Conservation (phyloP, 805 yeast species). For the Candida chauliodis region DNA sequence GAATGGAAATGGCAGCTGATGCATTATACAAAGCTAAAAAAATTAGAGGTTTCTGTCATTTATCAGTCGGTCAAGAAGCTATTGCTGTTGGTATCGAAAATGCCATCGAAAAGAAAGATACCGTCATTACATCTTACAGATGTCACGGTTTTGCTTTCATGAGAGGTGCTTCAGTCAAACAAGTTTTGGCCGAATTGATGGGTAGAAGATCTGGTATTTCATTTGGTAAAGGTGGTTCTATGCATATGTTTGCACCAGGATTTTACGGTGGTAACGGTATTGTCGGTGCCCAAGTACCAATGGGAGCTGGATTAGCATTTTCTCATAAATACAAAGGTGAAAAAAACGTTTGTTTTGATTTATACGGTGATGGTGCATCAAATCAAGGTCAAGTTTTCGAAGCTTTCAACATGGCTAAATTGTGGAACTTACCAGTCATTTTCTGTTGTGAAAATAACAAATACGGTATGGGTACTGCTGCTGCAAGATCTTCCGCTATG, state of each 20-base stretch:
- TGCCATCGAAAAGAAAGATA: slow-evolving; percentile 81
- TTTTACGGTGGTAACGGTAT: slow-evolving; percentile 99
- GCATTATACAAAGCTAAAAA: slow-evolving; percentile 97
- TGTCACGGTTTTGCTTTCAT: slow-evolving; percentile 98
- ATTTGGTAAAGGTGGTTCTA: slow-evolving; percentile 98
- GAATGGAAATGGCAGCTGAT: slow-evolving; percentile 99
- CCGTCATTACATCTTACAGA: slow-evolving; percentile 94
- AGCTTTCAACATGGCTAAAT: slow-evolving; percentile 97
- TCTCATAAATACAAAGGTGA: slow-evolving; percentile 93
- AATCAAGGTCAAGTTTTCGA: slow-evolving; percentile 99
- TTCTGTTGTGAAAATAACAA: slow-evolving; percentile 98
- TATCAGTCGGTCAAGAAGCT: slow-evolving; percentile 98
- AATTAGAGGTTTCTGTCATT: slow-evolving; percentile 98
- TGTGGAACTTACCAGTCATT: slow-evolving; percentile 93
- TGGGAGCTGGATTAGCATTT: slow-evolving; percentile 97
- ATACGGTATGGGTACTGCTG: slow-evolving; percentile 99
- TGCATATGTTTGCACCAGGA: slow-evolving; percentile 96
- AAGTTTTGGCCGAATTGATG: slow-evolving; percentile 92
- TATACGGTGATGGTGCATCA: slow-evolving; percentile 99
- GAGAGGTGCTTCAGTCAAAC: slow-evolving; percentile 92
- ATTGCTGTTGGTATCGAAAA: slow-evolving; percentile 97
- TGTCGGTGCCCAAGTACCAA: slow-evolving; percentile 98
- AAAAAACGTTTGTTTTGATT: slow-evolving; percentile 72
- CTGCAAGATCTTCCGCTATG: slow-evolving; percentile 93
- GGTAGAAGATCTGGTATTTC: slow-evolving; percentile 95